Evolutionary conservation across 2,329 filamentous ascomycete species (phyloP).

Genomic region (Aspergillus thermomutatus): DNA sequence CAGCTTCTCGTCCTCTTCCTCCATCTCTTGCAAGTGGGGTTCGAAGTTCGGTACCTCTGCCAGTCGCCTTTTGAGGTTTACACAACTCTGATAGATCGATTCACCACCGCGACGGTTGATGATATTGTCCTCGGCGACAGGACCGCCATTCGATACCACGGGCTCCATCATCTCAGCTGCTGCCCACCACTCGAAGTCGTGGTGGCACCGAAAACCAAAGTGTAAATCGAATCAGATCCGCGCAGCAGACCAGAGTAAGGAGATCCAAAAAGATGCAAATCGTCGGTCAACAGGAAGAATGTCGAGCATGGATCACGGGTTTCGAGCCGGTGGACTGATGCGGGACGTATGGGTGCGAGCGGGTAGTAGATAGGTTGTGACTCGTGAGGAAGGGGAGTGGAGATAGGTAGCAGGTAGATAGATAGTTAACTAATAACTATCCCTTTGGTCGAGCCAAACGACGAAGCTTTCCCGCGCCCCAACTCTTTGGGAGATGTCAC

Average conservation of each 20-base stretch:
- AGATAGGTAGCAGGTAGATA: conserved; percentile 9
- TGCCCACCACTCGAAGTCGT: conserved; percentile 19
- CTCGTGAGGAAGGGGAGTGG: conserved; percentile 17
- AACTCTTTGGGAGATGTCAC: conserved; percentile 4
- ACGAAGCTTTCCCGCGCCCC: conserved; percentile 9
- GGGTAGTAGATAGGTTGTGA: conserved; percentile 8
- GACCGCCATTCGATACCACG: conserved; percentile 31
- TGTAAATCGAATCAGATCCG: conserved; percentile 24
- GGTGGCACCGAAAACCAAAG: conserved; percentile 4
- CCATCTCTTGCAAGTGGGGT: conserved; percentile 67
- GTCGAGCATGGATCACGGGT: conserved; percentile 31
- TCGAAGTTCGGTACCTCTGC: conserved; percentile 81
- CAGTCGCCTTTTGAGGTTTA: conserved; percentile 77
- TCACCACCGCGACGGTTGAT: conserved; percentile 97
- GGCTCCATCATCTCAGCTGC: conserved; percentile 35
- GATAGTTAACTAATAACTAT: conserved; percentile 10
- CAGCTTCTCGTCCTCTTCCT: conserved; percentile 62
- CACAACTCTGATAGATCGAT: conserved; percentile 93
- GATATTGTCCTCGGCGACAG: conserved; percentile 79
- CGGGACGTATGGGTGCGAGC: conserved; percentile 25
- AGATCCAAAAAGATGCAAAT: conserved; percentile 15
- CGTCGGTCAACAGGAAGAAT: conserved; percentile 24
- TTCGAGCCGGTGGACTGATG: conserved; percentile 25
- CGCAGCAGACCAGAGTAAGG: conserved; percentile 27
- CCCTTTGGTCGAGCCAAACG: conserved; percentile 16